phyloP scores from a whole-genome alignment of 192 early-diverging fungal genomes.

The Umbelopsis isabellina region DNA sequence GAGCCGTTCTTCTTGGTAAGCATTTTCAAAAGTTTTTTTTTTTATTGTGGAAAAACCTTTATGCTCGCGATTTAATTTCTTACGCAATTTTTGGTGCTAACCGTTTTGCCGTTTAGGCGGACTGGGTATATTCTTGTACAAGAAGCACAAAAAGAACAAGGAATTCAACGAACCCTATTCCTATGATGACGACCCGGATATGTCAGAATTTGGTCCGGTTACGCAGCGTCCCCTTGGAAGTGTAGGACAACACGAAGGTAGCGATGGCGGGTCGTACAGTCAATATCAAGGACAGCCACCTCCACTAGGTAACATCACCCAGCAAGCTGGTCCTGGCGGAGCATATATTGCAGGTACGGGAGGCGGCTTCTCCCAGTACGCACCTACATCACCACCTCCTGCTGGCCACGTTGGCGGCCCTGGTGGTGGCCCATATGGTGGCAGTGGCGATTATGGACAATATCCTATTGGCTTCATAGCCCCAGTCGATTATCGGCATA shows the following conservation, averaged over 20 bases:
- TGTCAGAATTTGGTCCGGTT: constrained; percentile 16
- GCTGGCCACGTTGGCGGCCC: background rate
- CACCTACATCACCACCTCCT: background rate
- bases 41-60: no score
- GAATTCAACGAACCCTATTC: constrained; percentile 14
- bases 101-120: constrained; percentile 1
- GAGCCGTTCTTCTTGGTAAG: constrained; percentile 4
- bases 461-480: background rate
- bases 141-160: background rate
- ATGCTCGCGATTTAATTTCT: background rate
- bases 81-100: no score
- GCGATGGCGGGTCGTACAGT: constrained; percentile 11
- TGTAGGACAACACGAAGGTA: background rate
- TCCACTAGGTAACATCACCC: background rate
- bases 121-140: constrained; percentile 4
- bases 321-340: background rate
- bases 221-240: constrained; percentile 10
- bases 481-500: background rate
- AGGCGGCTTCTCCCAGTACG: no score
- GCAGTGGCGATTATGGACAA: background rate
- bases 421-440: background rate
- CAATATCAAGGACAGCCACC: background rate
- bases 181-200: constrained; percentile 13
- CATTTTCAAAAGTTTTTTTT: no score
- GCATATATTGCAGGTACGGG: no score